phyloP scores from a whole-genome alignment of 2,329 filamentous ascomycete species.

The Sporothrix phasma region DNA sequence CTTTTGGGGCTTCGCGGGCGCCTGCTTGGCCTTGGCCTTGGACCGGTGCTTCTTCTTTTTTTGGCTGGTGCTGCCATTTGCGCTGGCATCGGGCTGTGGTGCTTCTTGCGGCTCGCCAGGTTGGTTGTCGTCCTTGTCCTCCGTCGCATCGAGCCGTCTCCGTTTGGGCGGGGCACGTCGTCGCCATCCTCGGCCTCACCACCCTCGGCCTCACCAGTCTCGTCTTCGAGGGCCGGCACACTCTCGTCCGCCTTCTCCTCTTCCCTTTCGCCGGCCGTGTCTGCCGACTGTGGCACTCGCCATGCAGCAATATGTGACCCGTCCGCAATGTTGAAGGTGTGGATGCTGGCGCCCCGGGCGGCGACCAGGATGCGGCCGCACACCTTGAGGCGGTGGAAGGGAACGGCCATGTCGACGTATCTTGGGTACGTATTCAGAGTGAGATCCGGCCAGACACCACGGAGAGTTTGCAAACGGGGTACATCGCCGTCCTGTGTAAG shows the following conservation, averaged over 20 bases:
- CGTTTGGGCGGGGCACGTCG: constrained; percentile 11
- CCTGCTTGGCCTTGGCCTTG: constrained; percentile 24
- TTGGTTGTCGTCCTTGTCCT: not conserved
- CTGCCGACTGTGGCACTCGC: constrained; percentile 35
- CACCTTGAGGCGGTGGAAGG: constrained; percentile 54
- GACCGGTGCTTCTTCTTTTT: not conserved
- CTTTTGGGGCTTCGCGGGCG: not conserved
- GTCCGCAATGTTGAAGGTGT: constrained; percentile 52
- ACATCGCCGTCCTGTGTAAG: constrained; percentile 2
- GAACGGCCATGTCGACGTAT: constrained; percentile 27
- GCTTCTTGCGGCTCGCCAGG: not conserved
- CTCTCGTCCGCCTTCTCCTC: not conserved
- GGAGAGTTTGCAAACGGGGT: not conserved
- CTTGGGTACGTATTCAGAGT: not conserved
- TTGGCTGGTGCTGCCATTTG: not conserved
- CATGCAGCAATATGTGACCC: constrained; percentile 53
- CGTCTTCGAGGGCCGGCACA: not conserved
- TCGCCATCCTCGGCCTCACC: too few species aligned
- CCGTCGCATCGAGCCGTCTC: constrained; percentile 6
- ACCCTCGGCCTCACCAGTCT: not conserved
- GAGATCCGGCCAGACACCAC: not conserved
- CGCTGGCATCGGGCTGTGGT: too few species aligned
- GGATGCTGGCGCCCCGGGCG: constrained; percentile 61
- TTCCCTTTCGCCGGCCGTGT: constrained; percentile 11
- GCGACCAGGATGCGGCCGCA: constrained; percentile 56